Percentiles rank a stretch among this genome's conserved stretches.
Evolutionary conservation across 139 green algal genomes (phyloP).

Genomic region (Picochlorum sp.): DNA sequence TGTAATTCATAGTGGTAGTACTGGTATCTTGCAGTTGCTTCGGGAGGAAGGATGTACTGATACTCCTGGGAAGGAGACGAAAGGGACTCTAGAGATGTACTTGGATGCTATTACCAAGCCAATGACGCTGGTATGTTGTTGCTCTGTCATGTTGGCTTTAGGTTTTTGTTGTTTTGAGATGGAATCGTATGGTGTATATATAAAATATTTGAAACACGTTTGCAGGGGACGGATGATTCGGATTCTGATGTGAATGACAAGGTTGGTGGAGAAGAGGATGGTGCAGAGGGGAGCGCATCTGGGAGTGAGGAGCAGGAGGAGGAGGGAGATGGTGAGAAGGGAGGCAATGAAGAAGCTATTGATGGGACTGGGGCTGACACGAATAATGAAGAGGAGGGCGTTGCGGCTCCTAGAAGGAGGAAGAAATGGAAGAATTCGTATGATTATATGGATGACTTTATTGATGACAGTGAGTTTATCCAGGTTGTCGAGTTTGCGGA

Average conservation of each 20-base stretch:
- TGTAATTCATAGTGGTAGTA: not conserved
- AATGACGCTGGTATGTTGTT: not conserved
- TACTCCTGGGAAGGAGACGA: no score
- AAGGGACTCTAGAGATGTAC: not conserved
- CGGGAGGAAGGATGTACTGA: no score
- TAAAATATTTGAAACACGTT: not conserved
- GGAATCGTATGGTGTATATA: not conserved
- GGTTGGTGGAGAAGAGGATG: not conserved
- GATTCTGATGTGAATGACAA: not conserved
- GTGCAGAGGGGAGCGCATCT: not conserved
- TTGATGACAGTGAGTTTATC: conserved; percentile 16
- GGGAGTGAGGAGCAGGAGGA: conserved; percentile 5
- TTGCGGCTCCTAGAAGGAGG: not conserved
- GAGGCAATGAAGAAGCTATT: not conserved
- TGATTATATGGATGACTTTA: conserved; percentile 16
- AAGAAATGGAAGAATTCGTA: conserved; percentile 6
- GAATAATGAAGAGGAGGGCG: not conserved
- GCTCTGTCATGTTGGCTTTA: not conserved
- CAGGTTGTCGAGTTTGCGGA: conserved; percentile 5
- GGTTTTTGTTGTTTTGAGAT: no score
- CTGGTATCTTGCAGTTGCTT: no score
- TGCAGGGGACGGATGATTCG: not conserved
- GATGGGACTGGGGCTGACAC: conserved; percentile 1
- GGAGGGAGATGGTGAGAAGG: not conserved
- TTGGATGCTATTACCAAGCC: conserved; percentile 1